Evolutionary conservation across 2,329 filamentous ascomycete species (phyloP).

Genomic region (Trichophyton schoenleinii): DNA sequence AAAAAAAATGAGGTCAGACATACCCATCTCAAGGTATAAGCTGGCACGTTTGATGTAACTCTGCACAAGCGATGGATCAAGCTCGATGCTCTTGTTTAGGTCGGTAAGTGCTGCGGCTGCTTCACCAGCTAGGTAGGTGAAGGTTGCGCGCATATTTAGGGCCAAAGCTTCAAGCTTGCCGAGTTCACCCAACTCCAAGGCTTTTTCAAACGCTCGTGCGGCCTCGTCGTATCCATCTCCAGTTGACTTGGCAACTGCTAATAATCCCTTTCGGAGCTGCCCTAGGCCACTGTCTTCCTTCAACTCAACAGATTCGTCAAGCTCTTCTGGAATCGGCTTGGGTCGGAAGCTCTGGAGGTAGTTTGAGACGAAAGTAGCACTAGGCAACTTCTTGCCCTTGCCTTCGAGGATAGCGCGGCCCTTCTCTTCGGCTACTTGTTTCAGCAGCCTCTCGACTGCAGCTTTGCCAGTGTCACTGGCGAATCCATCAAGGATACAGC

Average conservation of each 20-base stretch:
- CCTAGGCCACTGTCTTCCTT: constrained; percentile 67
- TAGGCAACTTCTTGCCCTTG: constrained; percentile 77
- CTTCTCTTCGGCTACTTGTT: constrained; percentile 93
- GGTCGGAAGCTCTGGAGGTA: constrained; percentile 96
- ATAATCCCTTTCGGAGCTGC: constrained; percentile 71
- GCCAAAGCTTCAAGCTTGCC: constrained; percentile 78
- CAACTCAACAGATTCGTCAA: constrained; percentile 72
- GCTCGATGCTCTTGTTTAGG: constrained; percentile 82
- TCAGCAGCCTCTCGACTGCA: constrained; percentile 81
- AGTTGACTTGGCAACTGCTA: constrained; percentile 72
- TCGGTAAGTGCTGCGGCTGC: constrained; percentile 71
- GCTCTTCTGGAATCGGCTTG: constrained; percentile 62
- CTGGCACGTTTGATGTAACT: constrained; percentile 98
- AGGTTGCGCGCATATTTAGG: constrained; percentile 93
- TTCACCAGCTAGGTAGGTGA: constrained; percentile 83
- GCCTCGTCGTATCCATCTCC: constrained; percentile 86
- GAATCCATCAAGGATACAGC: constrained; percentile 98
- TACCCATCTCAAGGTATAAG: constrained; percentile 89
- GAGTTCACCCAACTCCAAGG: constrained; percentile 67
- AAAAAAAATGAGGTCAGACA: constrained; percentile 18
- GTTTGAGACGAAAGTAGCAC: constrained; percentile 93
- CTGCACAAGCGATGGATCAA: constrained; percentile 79
- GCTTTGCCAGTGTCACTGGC: constrained; percentile 79
- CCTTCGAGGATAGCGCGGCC: constrained; percentile 73
- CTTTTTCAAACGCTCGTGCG: constrained; percentile 71